Evolutionary conservation across 148 eudicot genomes (phyloP), one percentile per base, ranked within the genome.

Genomic region (Dysphania ambrosioides): DNA sequence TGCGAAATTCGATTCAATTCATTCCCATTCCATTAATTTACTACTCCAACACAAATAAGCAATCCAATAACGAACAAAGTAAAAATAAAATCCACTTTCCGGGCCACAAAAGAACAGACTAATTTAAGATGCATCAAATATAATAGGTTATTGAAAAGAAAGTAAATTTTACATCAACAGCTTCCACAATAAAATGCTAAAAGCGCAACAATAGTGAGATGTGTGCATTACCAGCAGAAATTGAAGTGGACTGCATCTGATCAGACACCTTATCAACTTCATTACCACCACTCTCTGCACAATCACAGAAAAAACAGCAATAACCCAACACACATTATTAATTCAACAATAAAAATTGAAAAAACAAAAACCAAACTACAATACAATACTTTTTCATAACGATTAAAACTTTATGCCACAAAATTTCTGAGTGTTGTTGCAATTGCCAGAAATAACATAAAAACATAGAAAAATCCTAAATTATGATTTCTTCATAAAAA

Each of bases 231-330:
- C 89, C 89, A 35, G 79, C 85, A 30, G 90, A 83, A 70, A 93
- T 84, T 51, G 97, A 88, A 68, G 94, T 82, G 58, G 88, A 86
- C 38, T 88, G 89, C 26, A 93, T 86, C 74, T 93, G 92, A 65
- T 91, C 89, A 23, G 98, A 85, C 18, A 88, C 90, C 63, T 80
- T 75, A 77, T 91, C 92, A 79, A 86, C 91, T 29, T 86, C 97
- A 44, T 80, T 81, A 26, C 65, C 80, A 75, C 82, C 74, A 12
- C 75, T 82, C 55, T 82, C 89, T 84, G 81, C 36, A 53, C 40
- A 70, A 41, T 63, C 32, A 5, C 4, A 57, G 5, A 38, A 77
- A n/a, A 40, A 30, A 6, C 58, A 70, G 71, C 60, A 83, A 19
- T 6, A 74, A 62, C 11, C 42, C 41, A 70, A 44, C 59, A 38